phyloP scores from a whole-genome alignment of 306 rosid species.

The Senna siamea region DNA sequence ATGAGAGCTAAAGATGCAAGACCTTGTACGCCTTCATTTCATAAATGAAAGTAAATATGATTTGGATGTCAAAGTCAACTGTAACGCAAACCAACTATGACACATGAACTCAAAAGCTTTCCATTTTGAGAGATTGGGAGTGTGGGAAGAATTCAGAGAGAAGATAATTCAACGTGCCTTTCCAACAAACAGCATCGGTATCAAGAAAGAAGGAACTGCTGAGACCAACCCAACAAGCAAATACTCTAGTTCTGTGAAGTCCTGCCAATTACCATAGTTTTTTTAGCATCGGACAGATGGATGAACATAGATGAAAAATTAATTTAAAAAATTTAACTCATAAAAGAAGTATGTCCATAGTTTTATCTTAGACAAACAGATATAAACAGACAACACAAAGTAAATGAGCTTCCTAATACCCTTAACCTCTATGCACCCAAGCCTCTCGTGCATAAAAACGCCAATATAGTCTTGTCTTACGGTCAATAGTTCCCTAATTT shows the following conservation, averaged over 20 bases:
- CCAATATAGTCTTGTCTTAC: too few species aligned
- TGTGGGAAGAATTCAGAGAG: not conserved
- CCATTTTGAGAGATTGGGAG: not conserved
- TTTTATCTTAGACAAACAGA: not conserved
- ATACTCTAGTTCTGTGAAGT: conserved; percentile 87
- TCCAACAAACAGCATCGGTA: conserved; percentile 80
- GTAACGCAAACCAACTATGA: not conserved
- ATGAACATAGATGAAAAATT: not conserved
- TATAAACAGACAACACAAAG: not conserved
- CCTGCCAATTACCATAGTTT: conserved; percentile 51
- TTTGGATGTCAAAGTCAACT: not conserved
- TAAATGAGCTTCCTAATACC: not conserved
- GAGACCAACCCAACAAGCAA: conserved; percentile 83
- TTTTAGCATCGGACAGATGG: not conserved
- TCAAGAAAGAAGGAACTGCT: conserved; percentile 81
- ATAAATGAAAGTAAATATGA: not conserved
- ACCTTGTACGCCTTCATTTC: not conserved
- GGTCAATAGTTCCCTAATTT: too few species aligned
- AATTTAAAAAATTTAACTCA: too few species aligned
- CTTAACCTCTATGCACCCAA: not conserved
- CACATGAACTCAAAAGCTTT: not conserved
- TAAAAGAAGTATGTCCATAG: not conserved
- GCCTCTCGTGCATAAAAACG: too few species aligned
- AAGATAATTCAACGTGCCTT: conserved; percentile 53
- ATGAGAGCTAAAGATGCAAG: not conserved